Base-by-base conservation (phyloP, 2,329 filamentous ascomycete genomes). In the Mollisiaceae sp. region DNA sequence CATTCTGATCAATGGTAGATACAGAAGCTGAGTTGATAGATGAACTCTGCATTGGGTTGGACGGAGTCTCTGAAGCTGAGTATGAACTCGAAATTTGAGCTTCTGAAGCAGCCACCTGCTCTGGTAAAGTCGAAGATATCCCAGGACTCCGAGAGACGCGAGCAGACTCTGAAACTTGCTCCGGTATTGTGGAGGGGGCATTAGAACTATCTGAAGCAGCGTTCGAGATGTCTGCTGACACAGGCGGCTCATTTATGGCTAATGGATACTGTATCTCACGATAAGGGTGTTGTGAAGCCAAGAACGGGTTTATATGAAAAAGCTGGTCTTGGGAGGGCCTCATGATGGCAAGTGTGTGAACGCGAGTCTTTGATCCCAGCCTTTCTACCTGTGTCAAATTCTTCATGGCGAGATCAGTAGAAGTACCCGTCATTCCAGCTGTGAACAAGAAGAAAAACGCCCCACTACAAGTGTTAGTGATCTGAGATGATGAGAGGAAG, bases 381-480 rank as follows among this genome's bases (percentile, higher is more conserved):
- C 89, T 86, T 75, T 99, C 95, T 65, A 99, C 89, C 20, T 93
- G 96, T 0, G 94, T 97, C 56, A 89, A 83, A 74, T 97, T 97
- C 61, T 84, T 80, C 56, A 90, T 78, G 45, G 90, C 85, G 72
- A 93, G 89, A 68, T 90, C 86, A 45, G 90, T 75, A 4, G 91
- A 91, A 56, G 89, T 94, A 45, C 84, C 74, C 2, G 89, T 84
- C 93, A 98, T 97, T 62, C 89, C 87, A 24, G 85, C 82, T 0
- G 90, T 84, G 77, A 98, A 98, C n/a, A 97, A 77, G 45, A 87
- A 86, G 73, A 97, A 97, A 64, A 97, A 82, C 14, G 81, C 84
- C 35, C 86, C 83, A 68, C 83, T 75, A 64, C 47, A 68, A 56
- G 24, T 55, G 62, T 75, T 58, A 70, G 63, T 58, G 43, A 38